Evolutionary conservation across 2,329 filamentous ascomycete species (phyloP).

Genomic region (Fusarium hostae): DNA sequence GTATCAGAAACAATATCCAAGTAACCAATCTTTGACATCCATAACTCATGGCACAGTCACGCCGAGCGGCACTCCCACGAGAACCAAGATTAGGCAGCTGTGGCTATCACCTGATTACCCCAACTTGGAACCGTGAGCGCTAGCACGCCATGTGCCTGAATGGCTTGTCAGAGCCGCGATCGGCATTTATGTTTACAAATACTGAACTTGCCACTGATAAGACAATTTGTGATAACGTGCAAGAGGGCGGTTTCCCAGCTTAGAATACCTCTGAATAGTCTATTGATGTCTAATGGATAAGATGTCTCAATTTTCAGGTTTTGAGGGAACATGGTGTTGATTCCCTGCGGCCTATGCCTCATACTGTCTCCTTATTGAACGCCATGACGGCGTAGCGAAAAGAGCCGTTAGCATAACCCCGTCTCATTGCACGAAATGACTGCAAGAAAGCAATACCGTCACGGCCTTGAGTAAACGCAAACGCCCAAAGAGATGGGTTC

Average conservation of each 20-base stretch:
- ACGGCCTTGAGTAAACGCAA: conserved; percentile 68
- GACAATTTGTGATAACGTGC: neutral
- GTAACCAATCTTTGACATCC: neutral
- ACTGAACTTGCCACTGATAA: neutral
- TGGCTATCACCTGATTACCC: conserved; percentile 17
- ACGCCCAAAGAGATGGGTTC: conserved; percentile 69
- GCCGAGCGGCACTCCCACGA: neutral
- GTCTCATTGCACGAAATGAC: conserved; percentile 69
- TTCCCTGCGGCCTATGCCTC: neutral
- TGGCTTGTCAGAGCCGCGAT: conserved; percentile 7
- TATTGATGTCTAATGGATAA: neutral
- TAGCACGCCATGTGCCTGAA: conserved; percentile 16
- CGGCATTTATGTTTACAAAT: neutral
- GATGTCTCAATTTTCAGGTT: neutral
- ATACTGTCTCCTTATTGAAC: conserved; percentile 57
- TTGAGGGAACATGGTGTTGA: neutral
- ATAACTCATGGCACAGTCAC: conserved; percentile 1
- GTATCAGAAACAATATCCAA: neutral
- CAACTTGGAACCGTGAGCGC: neutral
- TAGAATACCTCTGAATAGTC: neutral
- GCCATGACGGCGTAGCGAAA: conserved; percentile 70
- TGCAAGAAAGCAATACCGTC: conserved; percentile 71
- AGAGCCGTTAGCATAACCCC: conserved; percentile 67
- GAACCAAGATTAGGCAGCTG: conserved; percentile 8
- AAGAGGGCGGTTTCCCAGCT: neutral